These are phyloP conservation scores for Colletotrichum limetticola DNA, from an alignment of 2,329 filamentous ascomycete species.

Conservation along the genomic window DNA sequence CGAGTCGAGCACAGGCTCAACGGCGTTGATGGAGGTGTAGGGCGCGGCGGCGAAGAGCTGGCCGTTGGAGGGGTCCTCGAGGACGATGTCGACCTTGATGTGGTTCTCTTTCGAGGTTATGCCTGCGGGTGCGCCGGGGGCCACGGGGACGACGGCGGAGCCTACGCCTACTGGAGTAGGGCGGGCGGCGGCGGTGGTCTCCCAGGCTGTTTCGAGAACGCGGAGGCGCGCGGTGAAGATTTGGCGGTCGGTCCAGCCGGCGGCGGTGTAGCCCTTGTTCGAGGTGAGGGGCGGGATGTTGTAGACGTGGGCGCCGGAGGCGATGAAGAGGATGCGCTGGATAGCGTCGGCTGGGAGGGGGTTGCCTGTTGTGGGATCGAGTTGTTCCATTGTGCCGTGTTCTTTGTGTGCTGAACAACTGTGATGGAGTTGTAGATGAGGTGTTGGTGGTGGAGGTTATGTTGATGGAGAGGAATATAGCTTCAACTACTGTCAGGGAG, in stretches of 20 bases:
- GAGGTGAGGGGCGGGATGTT: constrained; percentile 83
- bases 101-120: constrained; percentile 51
- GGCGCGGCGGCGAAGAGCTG: constrained; percentile 87
- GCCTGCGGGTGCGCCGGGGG: constrained; percentile 25
- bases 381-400: constrained; percentile 62
- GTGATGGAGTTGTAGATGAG: background rate
- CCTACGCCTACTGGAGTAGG: constrained; percentile 28
- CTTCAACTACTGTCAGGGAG: background rate
- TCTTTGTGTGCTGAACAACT: background rate
- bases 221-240: constrained; percentile 90
- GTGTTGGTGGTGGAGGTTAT: background rate
- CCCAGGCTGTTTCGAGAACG: constrained; percentile 78
- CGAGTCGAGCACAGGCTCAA: constrained; percentile 83
- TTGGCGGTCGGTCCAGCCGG: constrained; percentile 80
- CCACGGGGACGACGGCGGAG: constrained; percentile 30
- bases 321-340: constrained; percentile 85
- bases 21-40: constrained; percentile 72
- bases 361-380: constrained; percentile 77
- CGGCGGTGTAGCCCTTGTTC: constrained; percentile 82
- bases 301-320: constrained; percentile 83
- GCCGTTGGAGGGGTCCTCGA: constrained; percentile 79
- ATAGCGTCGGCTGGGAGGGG: constrained; percentile 80
- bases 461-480: background rate
- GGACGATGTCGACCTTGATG: constrained; percentile 78
- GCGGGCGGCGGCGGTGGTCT: constrained; percentile 41